These are phyloP conservation scores for Dictyostelium discoideum DNA, from an alignment of 78 protist species.

Conservation along the genomic window DNA sequence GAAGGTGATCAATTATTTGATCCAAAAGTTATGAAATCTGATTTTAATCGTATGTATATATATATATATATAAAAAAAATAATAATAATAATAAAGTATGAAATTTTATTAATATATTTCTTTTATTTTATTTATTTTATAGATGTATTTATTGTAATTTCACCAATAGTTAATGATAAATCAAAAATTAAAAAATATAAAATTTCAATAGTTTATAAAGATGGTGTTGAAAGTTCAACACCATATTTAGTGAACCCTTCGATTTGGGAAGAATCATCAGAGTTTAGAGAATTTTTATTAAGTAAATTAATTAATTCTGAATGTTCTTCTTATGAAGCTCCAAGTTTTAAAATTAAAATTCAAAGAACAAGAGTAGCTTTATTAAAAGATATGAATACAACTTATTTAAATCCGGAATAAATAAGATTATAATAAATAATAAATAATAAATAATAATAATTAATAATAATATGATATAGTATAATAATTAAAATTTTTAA, in stretches of 20 bases:
- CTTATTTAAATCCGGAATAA: conserved; percentile 19
- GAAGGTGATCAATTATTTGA: conserved; percentile 65
- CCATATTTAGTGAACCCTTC: conserved; percentile 45
- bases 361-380: conserved; percentile 70
- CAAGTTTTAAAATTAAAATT: conserved; percentile 76
- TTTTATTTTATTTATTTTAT: background rate
- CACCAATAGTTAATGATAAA: conserved; percentile 21
- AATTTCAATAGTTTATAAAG: conserved; percentile 45
- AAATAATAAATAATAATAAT: background rate
- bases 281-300: conserved; percentile 58
- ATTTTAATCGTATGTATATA: conserved; percentile 74
- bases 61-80: background rate
- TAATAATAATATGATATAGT: background rate
- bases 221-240: conserved; percentile 20
- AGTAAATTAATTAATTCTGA: conserved; percentile 70
- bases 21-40: conserved; percentile 78
- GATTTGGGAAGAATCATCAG: conserved; percentile 27
- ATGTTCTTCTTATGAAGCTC: conserved; percentile 72
- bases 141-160: conserved; percentile 75
- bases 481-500: background rate
- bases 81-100: background rate
- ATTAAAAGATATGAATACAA: conserved; percentile 39
- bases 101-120: background rate
- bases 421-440: conserved; percentile 1
- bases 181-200: conserved; percentile 15